A percentile compares a stretch with the other conserved stretches of the same genome.
phyloP scores from a whole-genome alignment of 352 stramenopile genomes.

The Aphanomyces cochlioides region DNA sequence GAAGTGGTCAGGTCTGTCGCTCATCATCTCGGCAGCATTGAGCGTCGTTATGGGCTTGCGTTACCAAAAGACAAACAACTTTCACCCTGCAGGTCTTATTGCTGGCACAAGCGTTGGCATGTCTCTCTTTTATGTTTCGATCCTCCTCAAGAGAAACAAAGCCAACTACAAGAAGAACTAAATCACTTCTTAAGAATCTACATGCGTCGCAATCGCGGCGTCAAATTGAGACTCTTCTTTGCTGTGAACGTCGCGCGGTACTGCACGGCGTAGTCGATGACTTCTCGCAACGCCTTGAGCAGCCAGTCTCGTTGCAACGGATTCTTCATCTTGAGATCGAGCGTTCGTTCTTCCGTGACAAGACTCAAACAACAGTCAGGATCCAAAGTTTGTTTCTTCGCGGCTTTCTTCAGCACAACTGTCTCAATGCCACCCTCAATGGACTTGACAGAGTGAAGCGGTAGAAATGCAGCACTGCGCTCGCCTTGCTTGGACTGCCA shows the following conservation, averaged over 20 bases:
- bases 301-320: constrained; percentile 72
- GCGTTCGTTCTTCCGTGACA: constrained; percentile 43
- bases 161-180: constrained; percentile 76
- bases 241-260: constrained; percentile 38
- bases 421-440: constrained; percentile 13
- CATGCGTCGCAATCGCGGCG: constrained; percentile 22
- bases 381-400: constrained; percentile 43
- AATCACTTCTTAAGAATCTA: constrained; percentile 13
- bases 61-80: constrained; percentile 66
- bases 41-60: constrained; percentile 72
- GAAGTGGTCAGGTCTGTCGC: constrained; percentile 65
- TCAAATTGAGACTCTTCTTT: constrained; percentile 12
- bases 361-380: constrained; percentile 52
- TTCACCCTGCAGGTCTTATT: constrained; percentile 69
- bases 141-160: constrained; percentile 63
- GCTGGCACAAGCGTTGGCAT: constrained; percentile 62
- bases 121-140: constrained; percentile 76
- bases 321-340: constrained; percentile 66
- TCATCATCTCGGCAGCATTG: constrained; percentile 60
- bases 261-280: constrained; percentile 61
- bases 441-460: constrained; percentile 38
- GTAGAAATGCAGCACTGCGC: constrained; percentile 54
- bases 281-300: constrained; percentile 56
- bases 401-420: constrained; percentile 48
- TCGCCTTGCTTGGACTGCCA: constrained; percentile 78